These are phyloP conservation scores for Calamus simplicifolius DNA, from an alignment of 176 grass and related monocot species.

Conservation along the genomic window DNA sequence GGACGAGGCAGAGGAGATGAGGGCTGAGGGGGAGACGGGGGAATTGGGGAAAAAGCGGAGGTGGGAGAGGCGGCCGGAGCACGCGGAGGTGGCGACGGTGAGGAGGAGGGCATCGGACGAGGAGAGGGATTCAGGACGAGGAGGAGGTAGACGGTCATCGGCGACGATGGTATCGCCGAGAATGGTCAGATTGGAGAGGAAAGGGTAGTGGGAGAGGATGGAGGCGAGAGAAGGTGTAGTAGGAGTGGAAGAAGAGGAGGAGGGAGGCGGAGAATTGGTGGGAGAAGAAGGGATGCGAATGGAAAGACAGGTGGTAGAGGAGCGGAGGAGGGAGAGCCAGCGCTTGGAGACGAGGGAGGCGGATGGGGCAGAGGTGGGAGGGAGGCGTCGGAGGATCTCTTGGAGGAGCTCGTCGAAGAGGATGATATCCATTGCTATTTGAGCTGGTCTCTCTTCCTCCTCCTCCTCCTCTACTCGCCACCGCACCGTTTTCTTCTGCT, in stretches of 20 bases:
- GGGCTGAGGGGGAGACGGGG: constrained; percentile 37
- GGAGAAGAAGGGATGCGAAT: constrained; percentile 37
- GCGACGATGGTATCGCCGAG: constrained; percentile 1
- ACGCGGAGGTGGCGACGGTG: constrained; percentile 36
- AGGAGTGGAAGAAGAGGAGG: not conserved
- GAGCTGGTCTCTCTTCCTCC: not conserved
- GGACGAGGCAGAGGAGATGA: constrained; percentile 26
- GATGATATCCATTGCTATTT: constrained; percentile 32
- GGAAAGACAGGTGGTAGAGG: constrained; percentile 39
- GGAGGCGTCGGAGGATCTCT: constrained; percentile 67
- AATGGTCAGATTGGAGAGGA: constrained; percentile 52
- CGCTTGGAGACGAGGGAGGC: constrained; percentile 82
- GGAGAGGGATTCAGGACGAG: too few species aligned
- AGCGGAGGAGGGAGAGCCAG: constrained; percentile 65
- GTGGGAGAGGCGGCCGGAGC: constrained; percentile 25
- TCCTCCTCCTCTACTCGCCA: not conserved
- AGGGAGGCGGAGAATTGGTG: not conserved
- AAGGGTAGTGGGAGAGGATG: constrained; percentile 62
- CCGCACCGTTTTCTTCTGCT: not conserved
- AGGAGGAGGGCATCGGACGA: constrained; percentile 37
- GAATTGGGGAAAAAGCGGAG: constrained; percentile 51
- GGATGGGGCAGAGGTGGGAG: constrained; percentile 32
- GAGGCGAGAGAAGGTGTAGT: constrained; percentile 21
- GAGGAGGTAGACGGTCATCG: too few species aligned
- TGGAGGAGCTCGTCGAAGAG: constrained; percentile 82